Evolutionary conservation across 768 basidiomycete genomes (phyloP), one percentile per base, ranked within the genome.

Genomic region (Gyrodon lividus): DNA sequence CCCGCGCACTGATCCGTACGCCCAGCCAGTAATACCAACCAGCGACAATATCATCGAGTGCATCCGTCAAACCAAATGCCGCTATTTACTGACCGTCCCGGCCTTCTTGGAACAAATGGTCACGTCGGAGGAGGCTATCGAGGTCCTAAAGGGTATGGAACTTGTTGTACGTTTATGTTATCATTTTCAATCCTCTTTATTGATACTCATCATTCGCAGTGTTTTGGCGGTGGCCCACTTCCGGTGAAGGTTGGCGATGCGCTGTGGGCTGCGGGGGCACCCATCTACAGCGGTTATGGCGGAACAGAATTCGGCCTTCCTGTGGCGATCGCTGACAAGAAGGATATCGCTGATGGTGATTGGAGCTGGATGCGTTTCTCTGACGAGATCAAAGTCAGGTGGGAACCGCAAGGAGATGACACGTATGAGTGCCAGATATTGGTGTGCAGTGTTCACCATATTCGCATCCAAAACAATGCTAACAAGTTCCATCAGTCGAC

Each of bases 41-140:
- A 62, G 74, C 2, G 67, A 72, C 3, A 75, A 72, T 48, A 66
- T 76, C 30, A 50, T 79, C 3, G 66, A 72, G 5, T 68, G 71
- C 39, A 57, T 70, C 8, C 56, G 57, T 14, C 49, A 62, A 26
- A 68, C 64, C 0, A 56, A 66, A n/a, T 68, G 60, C 17, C 64
- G 68, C 19, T 48, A 53, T 1, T 46, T 78, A 1, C 58, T 74
- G 28, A 68, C 61, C 0, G 70, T 77, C 19, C 76, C 78, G 0
- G 41, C 71, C 0, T 60, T 79, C 10, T 48, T 79, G 3, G 68
- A 77, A 35, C 57, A 63, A 22, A 75, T 76, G 72, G 64, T 56
- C 1, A 33, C 44, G 1, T 68, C 67, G 1, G 43, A 61, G 0
- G 63, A 60, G 4, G 57, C 63, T 1, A 24, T 72, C 2, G 56